Base-by-base conservation (phyloP, 345 rosid genomes). In the Noccaea caerulescens region DNA sequence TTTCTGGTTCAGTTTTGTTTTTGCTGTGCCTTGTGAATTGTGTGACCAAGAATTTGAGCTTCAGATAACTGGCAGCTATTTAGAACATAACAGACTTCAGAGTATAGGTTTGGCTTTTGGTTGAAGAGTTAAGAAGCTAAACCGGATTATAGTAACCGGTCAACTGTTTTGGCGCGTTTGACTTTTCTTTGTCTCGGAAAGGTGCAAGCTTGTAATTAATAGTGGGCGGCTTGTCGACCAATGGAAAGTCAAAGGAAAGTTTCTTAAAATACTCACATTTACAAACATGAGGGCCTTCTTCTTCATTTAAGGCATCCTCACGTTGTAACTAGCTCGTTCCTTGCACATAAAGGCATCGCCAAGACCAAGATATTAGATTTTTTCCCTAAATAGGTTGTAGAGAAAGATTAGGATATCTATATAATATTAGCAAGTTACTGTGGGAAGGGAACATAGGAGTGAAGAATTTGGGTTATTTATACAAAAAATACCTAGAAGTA, bases 221-320 rank as follows among this genome's bases (percentile, higher is more conserved):
- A 38, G 76, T 69, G 66, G 73, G 41, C 59, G 66, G 66, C 33
- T 69, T 44, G 14, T 58, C 47, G 39, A 33, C 44, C 70, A 49
- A 55, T 54, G 32, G n/a, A 63, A 69, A 63, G 75, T 69, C 72
- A 41, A 41, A 45, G 1, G 42, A 60, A 75, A 25, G 63, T 68
- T 27, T 45, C 65, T 61, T 75, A 38, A 45, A 46, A 45, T 68
- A 1, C 51, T 61, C 73, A 75, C 57, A 36, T 60, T 45, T 68
- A 75, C 79, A 75, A 46, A 60, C 73, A 68, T 11, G 58, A 58
- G 42, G 78, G 72, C 36, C 52, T 73, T 39, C 77, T 72, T 65
- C 77, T 38, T 49, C 55, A 27, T 53, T 25, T 2, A 68, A 68
- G 69, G 37, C 51, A 68, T 14, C 69, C 30, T 46, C 75, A 53